Conservation (phyloP, 192 early-diverging fungal genomes). For the Thamnidium elegans region DNA sequence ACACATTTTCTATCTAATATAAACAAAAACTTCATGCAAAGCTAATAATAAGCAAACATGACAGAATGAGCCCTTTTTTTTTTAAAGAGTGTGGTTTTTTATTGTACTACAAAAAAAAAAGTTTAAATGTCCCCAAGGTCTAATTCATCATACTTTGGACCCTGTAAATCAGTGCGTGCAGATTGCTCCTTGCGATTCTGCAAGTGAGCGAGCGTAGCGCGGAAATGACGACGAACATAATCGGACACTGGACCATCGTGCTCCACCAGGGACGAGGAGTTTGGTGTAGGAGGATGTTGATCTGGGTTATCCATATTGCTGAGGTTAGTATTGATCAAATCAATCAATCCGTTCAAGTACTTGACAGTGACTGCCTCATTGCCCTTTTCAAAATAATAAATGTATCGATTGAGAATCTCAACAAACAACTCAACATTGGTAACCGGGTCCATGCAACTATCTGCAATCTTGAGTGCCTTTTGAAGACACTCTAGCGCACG, state of each 20-base stretch:
- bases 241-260: conserved; percentile 59
- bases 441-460: conserved; percentile 85
- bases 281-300: conserved; percentile 57
- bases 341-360: conserved; percentile 92
- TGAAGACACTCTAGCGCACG: conserved; percentile 89
- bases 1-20: too few species aligned
- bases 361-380: conserved; percentile 89
- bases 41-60: too few species aligned
- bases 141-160: conserved; percentile 9
- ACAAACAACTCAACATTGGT: conserved; percentile 94
- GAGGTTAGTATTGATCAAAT: conserved; percentile 87
- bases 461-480: conserved; percentile 93
- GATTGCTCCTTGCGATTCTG: conserved; percentile 30
- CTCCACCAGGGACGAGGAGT: conserved; percentile 61
- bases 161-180: background rate
- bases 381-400: conserved; percentile 92
- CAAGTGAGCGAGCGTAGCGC: conserved; percentile 66
- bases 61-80: too few species aligned
- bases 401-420: conserved; percentile 93
- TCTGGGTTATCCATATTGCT: conserved; percentile 72
- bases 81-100: too few species aligned
- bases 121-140: too few species aligned
- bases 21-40: too few species aligned
- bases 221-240: conserved; percentile 71
- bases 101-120: too few species aligned